Evolutionary conservation across 495 filamentous ascomycete species (phyloP).

Genomic region (Platismatia glauca): DNA sequence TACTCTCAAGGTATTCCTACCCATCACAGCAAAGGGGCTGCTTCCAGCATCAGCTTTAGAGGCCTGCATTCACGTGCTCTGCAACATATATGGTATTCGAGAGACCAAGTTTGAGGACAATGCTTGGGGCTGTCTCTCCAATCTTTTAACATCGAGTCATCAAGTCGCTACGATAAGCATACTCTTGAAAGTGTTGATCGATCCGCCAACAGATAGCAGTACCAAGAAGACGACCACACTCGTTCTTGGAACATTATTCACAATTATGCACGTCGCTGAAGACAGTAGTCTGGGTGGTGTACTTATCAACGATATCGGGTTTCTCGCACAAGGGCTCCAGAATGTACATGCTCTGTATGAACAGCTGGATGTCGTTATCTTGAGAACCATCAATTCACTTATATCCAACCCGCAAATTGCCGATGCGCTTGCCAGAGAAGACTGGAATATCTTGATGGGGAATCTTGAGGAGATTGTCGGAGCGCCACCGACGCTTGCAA

Average conservation of each 20-base stretch:
- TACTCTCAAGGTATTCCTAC: constrained; percentile 67
- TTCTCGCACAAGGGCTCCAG: background rate
- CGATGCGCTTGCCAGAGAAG: background rate
- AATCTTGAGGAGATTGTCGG: background rate
- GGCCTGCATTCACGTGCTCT: constrained; percentile 68
- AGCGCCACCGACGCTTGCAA: background rate
- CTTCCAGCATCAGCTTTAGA: constrained; percentile 60
- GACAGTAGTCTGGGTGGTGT: background rate
- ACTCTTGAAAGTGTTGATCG: constrained; percentile 4
- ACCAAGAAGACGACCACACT: background rate
- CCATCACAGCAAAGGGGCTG: constrained; percentile 67
- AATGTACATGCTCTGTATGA: background rate
- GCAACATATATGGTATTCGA: constrained; percentile 58
- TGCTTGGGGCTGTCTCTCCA: constrained; percentile 5
- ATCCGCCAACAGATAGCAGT: background rate
- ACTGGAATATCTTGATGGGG: background rate
- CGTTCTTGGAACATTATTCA: constrained; percentile 10
- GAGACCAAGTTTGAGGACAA: constrained; percentile 7
- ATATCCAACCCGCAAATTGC: background rate
- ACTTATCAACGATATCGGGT: constrained; percentile 1
- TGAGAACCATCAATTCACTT: background rate
- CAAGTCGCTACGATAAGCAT: background rate
- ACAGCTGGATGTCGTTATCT: background rate
- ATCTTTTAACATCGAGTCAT: constrained; percentile 3
- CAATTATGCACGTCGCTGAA: background rate